A percentile compares a stretch with the other conserved stretches of the same genome.
phyloP scores from a whole-genome alignment of 1,139 yeast species.

The Kodamaea ohmeri region DNA sequence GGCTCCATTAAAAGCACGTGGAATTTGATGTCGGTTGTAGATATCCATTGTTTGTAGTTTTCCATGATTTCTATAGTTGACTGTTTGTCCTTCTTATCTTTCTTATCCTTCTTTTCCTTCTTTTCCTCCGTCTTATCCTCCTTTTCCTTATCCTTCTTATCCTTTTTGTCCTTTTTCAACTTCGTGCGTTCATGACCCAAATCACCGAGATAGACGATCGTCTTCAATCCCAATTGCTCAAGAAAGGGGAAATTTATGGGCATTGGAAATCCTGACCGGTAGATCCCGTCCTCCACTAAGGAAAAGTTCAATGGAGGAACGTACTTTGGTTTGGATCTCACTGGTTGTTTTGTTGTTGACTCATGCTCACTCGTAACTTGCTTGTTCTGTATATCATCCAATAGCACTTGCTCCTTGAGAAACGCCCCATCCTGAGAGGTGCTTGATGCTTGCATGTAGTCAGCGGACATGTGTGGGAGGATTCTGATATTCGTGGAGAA shows the following conservation, averaged over 20 bases:
- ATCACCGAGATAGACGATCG: conserved; percentile 85
- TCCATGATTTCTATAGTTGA: conserved; percentile 40
- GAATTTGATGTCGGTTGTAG: conserved; percentile 53
- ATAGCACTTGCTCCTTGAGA: background rate
- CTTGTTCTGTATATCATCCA: background rate
- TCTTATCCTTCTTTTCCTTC: conserved; percentile 46
- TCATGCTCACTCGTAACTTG: background rate
- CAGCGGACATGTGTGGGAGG: too few species aligned
- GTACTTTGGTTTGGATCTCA: conserved; percentile 22
- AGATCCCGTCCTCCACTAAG: conserved; percentile 80
- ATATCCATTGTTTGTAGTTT: conserved; percentile 64
- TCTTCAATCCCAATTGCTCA: conserved; percentile 64
- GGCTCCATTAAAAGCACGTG: conserved; percentile 64
- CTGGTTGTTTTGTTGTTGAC: too few species aligned
- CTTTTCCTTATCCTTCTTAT: conserved; percentile 39
- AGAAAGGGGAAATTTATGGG: conserved; percentile 78
- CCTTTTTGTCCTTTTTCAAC: conserved; percentile 28
- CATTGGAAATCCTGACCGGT: conserved; percentile 92
- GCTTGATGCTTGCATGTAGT: too few species aligned
- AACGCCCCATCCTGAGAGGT: too few species aligned
- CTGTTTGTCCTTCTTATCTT: conserved; percentile 31
- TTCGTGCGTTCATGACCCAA: conserved; percentile 33
- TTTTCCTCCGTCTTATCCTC: too few species aligned
- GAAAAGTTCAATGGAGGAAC: conserved; percentile 94
- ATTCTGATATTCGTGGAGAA: background rate